Evolutionary conservation across 139 green algal genomes (phyloP), one percentile per base, ranked within the genome.

Genomic region (Micractinium sp.): DNA sequence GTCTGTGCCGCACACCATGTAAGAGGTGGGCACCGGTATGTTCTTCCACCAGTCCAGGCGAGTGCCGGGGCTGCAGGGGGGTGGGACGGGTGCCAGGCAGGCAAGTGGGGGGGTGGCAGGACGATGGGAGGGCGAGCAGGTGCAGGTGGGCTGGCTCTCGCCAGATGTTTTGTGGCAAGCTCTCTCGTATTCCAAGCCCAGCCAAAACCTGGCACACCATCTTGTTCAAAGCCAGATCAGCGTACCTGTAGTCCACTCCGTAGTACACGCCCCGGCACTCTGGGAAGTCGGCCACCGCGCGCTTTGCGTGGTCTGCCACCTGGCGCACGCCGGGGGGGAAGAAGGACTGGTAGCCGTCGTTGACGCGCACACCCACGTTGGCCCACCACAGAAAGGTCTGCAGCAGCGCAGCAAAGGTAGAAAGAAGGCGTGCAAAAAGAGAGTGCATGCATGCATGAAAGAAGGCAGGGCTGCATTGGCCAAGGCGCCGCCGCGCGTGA

Each of bases 271-370:
- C 81, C 27, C 33, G 63, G 81, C 81, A 86, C 56, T 77, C 60
- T 75, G 81, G 81, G 60, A 86, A 86, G 20, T 76, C n/a, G n/a
- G 20, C 35, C 81, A 86, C 56, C 3, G 81, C 81, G 1, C 81
- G 81, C 60, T 86, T 86, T n/a, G 81, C 81, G n/a, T 86, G 81
- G 81, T 86, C 81, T 56, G 81, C 81, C 81, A 86, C 81, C 19
- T 86, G 56, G 60, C 35, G 81, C 81, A 86, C 81, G 35, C 76
- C 81, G 2, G 81, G 81, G 0, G 81, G 81, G 33, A 86, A 86
- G 61, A 86, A 86, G 61, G 41, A 71, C 33, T 86, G 81, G 81
- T 86, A 86, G 27, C 53, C 33, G 19, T 86, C 81, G 35, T 86
- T 47, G 3, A 86, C 81, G 33, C 35, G 81, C 35, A 86, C 81